Conservation (phyloP, 116 monocot genomes). For the Papilionanthe hybrid region DNA sequence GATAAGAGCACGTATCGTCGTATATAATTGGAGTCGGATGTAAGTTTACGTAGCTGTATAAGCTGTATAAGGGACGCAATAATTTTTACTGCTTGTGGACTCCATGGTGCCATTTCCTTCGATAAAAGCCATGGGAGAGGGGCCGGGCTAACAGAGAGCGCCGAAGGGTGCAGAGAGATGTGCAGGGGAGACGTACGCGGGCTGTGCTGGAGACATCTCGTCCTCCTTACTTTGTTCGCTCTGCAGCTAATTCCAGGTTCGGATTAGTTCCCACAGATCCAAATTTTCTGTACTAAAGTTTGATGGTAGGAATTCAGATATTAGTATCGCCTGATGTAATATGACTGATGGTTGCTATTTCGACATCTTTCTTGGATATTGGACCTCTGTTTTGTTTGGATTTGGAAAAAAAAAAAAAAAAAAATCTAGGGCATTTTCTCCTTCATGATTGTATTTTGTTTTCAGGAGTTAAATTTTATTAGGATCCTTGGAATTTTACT, state of each 20-base stretch:
- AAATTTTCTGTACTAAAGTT: background rate
- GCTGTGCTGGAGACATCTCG: background rate
- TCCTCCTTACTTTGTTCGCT: background rate
- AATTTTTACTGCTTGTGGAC: too few species aligned
- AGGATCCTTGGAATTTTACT: background rate
- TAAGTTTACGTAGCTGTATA: too few species aligned
- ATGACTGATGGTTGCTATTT: background rate
- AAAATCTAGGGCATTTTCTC: background rate
- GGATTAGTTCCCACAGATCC: background rate
- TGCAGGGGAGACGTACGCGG: background rate
- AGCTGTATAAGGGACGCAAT: too few species aligned
- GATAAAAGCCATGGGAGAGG: too few species aligned
- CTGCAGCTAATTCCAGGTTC: conserved; percentile 6
- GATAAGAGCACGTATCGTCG: too few species aligned
- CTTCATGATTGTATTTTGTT: background rate
- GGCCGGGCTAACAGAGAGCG: background rate
- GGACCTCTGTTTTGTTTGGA: background rate
- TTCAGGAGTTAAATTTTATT: background rate
- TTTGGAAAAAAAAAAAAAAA: background rate
- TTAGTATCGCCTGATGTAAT: background rate
- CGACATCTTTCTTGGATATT: background rate
- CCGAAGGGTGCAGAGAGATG: background rate
- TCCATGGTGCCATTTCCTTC: too few species aligned
- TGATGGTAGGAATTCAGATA: background rate
- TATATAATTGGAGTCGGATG: too few species aligned